Evolutionary conservation across 192 early-diverging fungal species (phyloP), one percentile per base, ranked within the genome.

Genomic region (Coemansia sp.): DNA sequence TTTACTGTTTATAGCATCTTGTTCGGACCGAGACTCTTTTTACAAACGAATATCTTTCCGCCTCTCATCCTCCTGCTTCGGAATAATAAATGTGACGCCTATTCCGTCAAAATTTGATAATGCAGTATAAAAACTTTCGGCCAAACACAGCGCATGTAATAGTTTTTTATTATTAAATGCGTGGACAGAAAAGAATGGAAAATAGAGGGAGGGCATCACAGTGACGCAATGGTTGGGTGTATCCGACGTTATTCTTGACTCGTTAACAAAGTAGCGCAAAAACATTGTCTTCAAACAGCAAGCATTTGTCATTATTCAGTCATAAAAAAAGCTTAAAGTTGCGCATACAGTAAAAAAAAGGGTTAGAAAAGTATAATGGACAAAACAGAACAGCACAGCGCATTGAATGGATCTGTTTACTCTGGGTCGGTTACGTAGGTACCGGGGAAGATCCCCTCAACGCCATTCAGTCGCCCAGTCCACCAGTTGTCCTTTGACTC

Each of bases 401-500:
- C 26, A 19, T 56, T 26, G 32, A 2, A 23, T 7, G 26, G 12
- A 13, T 9, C 40, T 59, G n/a, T 56, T 63, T 52, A 79, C 56
- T 79, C 63, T 45, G 74, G 74, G 18, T 76, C 74, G 16, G 44
- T 76, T 6, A 82, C 79, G 26, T 82, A 82, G 61, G 71, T 90
- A 68, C 90, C 92, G 64, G 92, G 92, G 72, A 93, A 93, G 12
- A 90, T 76, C 21, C 92, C 92, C n/a, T 71, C 68, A 4, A 64
- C 66, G 9, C 89, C 89, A 60, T 87, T 80, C 23, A 89, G 66
- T n/a, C 64, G 77, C 6, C 93, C 93, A 4, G 89, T 93, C 93
- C 93, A 94, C 93, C 93, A 94, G 58, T 90, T 92, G 65, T 94
- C 84, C 6, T 65, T 65, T 60, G 83, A 81, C 13, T 68, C 63